phyloP scores from a whole-genome alignment of 768 basidiomycete genomes.

The Tulasnella sp. region DNA sequence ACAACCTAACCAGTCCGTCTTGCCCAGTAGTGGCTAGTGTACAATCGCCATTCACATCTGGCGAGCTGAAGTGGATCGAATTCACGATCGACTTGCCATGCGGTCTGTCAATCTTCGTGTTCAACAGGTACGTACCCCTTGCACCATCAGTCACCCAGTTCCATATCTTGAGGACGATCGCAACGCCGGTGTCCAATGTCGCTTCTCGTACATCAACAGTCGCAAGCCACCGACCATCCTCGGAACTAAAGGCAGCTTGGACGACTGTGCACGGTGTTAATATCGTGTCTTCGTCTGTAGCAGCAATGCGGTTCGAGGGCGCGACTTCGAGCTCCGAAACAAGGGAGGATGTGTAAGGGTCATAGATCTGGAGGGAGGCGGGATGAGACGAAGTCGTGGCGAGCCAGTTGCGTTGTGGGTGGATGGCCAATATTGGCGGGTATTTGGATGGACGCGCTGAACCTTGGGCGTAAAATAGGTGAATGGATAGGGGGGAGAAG shows the following conservation, averaged over 20 bases:
- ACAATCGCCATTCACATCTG: constrained; percentile 23
- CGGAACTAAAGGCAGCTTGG: constrained; percentile 46
- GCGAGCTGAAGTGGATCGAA: constrained; percentile 54
- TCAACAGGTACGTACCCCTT: constrained; percentile 58
- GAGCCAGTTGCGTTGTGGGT: constrained; percentile 49
- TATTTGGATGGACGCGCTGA: neutral
- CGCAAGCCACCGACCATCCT: constrained; percentile 80
- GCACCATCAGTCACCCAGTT: constrained; percentile 47
- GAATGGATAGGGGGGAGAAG: neutral
- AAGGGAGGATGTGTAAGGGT: constrained; percentile 56
- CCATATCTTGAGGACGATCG: constrained; percentile 77
- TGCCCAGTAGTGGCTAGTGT: constrained; percentile 63
- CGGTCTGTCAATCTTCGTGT: constrained; percentile 81
- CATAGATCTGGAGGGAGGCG: constrained; percentile 87
- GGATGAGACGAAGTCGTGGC: constrained; percentile 90
- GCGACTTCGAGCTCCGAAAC: constrained; percentile 85
- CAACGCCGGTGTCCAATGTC: constrained; percentile 40
- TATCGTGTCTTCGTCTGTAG: constrained; percentile 66
- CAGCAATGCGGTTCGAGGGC: constrained; percentile 83
- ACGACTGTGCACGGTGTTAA: constrained; percentile 65
- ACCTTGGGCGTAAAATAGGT: no score
- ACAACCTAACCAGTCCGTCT: constrained; percentile 70
- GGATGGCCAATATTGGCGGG: constrained; percentile 50
- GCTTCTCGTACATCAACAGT: constrained; percentile 70
- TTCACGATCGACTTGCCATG: constrained; percentile 60